Evolutionary conservation across 192 early-diverging fungal species (phyloP).

Genomic region (Umbelopsis sp.): DNA sequence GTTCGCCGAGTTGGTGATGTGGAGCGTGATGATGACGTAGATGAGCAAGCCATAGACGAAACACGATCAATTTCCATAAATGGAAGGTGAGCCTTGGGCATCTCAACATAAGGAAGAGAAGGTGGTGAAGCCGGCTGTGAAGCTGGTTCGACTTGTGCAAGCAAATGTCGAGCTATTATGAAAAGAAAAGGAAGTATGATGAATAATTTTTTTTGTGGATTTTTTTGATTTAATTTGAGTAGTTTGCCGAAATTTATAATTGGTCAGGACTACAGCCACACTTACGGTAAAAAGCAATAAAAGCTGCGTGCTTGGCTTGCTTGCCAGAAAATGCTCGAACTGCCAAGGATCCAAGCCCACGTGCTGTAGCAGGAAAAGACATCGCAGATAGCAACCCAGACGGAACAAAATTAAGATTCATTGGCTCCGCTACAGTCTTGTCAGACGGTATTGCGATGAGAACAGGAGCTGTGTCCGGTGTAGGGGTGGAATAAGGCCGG

Average conservation of each 20-base stretch:
- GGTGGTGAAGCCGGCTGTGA: not conserved
- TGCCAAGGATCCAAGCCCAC: constrained; percentile 15
- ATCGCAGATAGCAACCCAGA: not conserved
- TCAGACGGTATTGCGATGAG: not conserved
- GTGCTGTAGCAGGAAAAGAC: constrained; percentile 8
- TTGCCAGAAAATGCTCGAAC: constrained; percentile 14
- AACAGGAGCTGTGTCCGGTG: constrained; percentile 1
- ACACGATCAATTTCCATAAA: constrained; percentile 8
- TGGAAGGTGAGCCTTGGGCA: not conserved
- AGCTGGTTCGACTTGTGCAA: not conserved
- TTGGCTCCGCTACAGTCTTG: not conserved
- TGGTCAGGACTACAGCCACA: not conserved
- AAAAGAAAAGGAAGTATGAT: not conserved
- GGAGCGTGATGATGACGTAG: constrained; percentile 13
- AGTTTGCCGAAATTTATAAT: not conserved
- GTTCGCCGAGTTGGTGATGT: constrained; percentile 1
- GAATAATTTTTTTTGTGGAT: not conserved
- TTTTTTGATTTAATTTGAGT: not conserved
- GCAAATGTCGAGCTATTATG: not conserved
- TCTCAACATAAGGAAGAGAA: not conserved
- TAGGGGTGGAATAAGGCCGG: not conserved
- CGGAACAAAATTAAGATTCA: constrained; percentile 12
- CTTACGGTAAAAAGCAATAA: constrained; percentile 18
- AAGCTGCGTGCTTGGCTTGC: not conserved
- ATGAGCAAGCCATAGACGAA: not conserved